Evolutionary conservation across 164 flowering plant genomes (phyloP).

Genomic region (Nelumbo lutea): DNA sequence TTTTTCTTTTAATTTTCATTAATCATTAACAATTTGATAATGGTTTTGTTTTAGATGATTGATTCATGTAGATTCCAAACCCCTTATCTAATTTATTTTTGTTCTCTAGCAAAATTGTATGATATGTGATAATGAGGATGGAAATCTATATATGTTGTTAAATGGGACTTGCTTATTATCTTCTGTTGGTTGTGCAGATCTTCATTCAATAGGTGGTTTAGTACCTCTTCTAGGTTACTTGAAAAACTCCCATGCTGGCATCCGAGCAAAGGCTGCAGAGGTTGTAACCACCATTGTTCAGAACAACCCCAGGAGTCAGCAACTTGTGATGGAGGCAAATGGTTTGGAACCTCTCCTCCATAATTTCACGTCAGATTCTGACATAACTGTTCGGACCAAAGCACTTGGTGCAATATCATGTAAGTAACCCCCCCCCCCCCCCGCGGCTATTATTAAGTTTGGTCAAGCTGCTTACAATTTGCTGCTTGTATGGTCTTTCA

Average conservation of each 20-base stretch:
- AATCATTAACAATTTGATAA: too few relatives aligned
- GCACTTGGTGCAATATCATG: slow-evolving; percentile 98
- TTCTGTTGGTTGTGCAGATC: slow-evolving; percentile 42
- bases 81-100: too few relatives aligned
- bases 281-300: slow-evolving; percentile 91
- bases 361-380: slow-evolving; percentile 80
- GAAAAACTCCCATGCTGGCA: slow-evolving; percentile 65
- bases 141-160: too few relatives aligned
- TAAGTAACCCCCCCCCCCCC: slow-evolving; percentile 24
- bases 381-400: slow-evolving; percentile 67
- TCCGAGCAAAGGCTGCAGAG: slow-evolving; percentile 93
- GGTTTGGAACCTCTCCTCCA: slow-evolving; percentile 73
- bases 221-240: slow-evolving; percentile 72
- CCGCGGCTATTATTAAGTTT: background rate
- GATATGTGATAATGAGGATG: too few relatives aligned
- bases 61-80: too few relatives aligned
- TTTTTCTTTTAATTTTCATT: too few relatives aligned
- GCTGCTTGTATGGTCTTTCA: slow-evolving; percentile 28
- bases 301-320: slow-evolving; percentile 88
- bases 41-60: too few relatives aligned
- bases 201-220: slow-evolving; percentile 90
- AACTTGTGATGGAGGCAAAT: slow-evolving; percentile 96
- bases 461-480: background rate
- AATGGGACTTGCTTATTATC: background rate
- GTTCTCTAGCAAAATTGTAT: too few relatives aligned